Base-by-base conservation (phyloP, 331 rosid genomes). In the Acacia concinna region DNA sequence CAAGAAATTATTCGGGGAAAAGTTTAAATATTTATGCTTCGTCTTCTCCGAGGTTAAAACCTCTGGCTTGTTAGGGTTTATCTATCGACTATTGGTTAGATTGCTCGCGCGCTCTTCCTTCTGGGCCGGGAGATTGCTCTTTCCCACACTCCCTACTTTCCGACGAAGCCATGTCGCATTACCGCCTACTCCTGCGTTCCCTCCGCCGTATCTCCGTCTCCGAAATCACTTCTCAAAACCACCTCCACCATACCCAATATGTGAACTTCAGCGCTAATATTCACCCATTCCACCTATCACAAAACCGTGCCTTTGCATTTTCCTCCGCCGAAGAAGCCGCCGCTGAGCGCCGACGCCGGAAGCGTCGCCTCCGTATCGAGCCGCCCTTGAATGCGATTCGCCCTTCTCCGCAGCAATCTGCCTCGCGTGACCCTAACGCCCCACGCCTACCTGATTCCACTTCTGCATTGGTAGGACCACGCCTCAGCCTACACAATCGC, bases 291-390 rank as follows among this genome's bases (percentile, higher is more conserved):
- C 76, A 32, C 38, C 71, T 63, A 75, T 38, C 81, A 25, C 85
- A 83, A 13, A 25, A 20, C 47, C 96, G 97, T 31, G 76, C 87
- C 81, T 92, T 92, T 56, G 91, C 97, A 1, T 94, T 91, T 74
- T 91, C 98, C 81, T 93, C 96, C 21, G 98, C 98, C 30, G 99
- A 95, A 79, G 99, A 95, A 78, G 99, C 99, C 0, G 97, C 97
- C 0, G 99, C 98, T 0, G 99, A 91, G 79, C 91, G 98, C 10
- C 96, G 98, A 17, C 96, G 96, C 15, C 86, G 97, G n/a, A 95
- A 95, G 78, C 96, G 97, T 9, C 92, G 97, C 1, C 89, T 91
- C 7, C 98, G 99, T 54, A 95, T 89, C 82, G 98, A 93, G 87
- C 99, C 99, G 0, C 99, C 99, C 15, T 81, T 95, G 35, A 87